Evolutionary conservation across 2,329 filamentous ascomycete species (phyloP), one percentile per base, ranked within the genome.

Genomic region (Talaromyces amestolkiae): DNA sequence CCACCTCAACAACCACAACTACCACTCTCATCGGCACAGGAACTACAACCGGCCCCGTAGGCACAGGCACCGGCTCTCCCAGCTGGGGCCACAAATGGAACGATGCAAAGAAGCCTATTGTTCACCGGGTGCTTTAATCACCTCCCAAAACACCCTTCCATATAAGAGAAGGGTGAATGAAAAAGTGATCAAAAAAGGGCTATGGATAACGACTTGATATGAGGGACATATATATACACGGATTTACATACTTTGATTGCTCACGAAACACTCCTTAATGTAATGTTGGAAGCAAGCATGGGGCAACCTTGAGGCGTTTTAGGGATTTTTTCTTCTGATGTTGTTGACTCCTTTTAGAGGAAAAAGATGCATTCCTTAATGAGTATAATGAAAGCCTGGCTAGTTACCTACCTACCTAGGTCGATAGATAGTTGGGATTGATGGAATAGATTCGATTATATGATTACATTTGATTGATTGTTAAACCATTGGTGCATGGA

Each of bases 71-170:
- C 6, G 64, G 53, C 33, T 33, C 49, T 13, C 58, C 64, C 3
- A 31, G 51, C 13, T 64, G 61, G 54, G 45, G 27, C 1, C 33
- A 37, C 22, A 59, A 59, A 17, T 63, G 64, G 64, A 41, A 58
- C 15, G 51, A 61, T 35, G 51, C 27, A 13, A 63, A 27, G 17
- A 66, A 66, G 35, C 64, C 64, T 33, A 5, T 63, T 22, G 13
- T 53, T 33, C 49, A n/a, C 3, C 49, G 49, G 17, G 49, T 53
- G 9, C 49, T 53, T 15, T 53, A 53, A 53, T n/a, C 15, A 31
- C 7, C 13, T 17, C 7, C 35, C 3, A 10, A 37, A 13, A 8
- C 5, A 31, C 27, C 27, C 27, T 31, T 31, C 27, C 27, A 11
- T 37, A 35, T 17, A 39, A 47, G 56, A 22, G 45, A 45, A 56